Conservation (phyloP, 805 yeast genomes). For the Maudiozyma pseudohumilis region DNA sequence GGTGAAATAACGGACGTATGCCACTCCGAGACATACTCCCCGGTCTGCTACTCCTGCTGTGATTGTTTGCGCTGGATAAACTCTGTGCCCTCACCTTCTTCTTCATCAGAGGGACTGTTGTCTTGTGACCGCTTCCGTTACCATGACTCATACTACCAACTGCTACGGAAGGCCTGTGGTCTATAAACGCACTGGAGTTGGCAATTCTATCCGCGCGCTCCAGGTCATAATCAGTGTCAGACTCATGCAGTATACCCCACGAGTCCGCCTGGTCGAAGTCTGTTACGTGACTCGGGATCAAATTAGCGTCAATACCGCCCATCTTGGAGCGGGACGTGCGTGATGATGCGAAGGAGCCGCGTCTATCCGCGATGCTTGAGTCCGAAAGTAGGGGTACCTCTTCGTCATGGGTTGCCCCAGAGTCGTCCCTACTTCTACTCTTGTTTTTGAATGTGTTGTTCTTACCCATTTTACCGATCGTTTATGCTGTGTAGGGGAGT, state of each 20-base stretch:
- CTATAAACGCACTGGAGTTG: conserved; percentile 16
- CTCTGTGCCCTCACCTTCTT: neutral
- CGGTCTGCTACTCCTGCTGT: neutral
- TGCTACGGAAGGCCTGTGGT: conserved; percentile 18
- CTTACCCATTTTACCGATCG: too few species aligned
- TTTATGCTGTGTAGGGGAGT: too few species aligned
- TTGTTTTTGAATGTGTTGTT: too few species aligned
- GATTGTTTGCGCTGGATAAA: neutral
- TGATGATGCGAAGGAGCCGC: neutral
- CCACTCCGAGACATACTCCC: neutral
- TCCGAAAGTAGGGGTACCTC: neutral
- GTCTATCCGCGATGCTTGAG: neutral
- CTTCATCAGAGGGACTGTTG: conserved; percentile 1
- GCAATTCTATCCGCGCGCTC: conserved; percentile 8
- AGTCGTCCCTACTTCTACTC: too few species aligned
- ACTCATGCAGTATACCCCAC: conserved; percentile 27
- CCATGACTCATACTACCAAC: neutral
- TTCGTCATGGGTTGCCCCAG: too few species aligned
- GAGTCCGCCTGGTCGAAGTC: conserved; percentile 28
- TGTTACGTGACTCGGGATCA: conserved; percentile 5
- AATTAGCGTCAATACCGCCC: neutral
- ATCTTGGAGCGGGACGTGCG: conserved; percentile 2
- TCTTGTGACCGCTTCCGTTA: neutral
- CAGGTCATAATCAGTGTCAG: conserved; percentile 11
- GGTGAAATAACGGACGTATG: neutral